These are phyloP conservation scores for Phytopythium litorale DNA, from an alignment of 352 stramenopile species.

Conservation along the genomic window DNA sequence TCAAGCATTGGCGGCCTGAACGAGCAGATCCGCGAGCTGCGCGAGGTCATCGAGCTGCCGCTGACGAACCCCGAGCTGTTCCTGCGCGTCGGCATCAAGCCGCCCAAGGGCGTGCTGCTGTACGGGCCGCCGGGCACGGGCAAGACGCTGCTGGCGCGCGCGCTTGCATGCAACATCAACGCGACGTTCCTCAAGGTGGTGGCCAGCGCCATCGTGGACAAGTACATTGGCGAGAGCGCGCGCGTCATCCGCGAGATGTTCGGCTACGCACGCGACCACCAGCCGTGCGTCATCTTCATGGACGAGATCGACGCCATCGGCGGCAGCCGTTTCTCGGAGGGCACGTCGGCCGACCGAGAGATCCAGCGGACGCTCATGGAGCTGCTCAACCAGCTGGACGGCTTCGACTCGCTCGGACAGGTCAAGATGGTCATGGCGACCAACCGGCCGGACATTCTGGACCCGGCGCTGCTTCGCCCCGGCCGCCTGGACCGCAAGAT, in stretches of 20 bases:
- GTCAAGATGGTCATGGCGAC: constrained; percentile 99
- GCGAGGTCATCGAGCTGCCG: constrained; percentile 97
- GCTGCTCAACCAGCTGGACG: constrained; percentile 99
- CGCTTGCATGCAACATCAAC: constrained; percentile 98
- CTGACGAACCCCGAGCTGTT: constrained; percentile 99
- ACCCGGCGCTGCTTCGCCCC: constrained; percentile 97
- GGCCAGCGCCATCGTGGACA: constrained; percentile 99
- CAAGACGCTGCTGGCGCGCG: constrained; percentile 98
- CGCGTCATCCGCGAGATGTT: constrained; percentile 99
- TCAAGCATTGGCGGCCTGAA: constrained; percentile 97
- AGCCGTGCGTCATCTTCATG: constrained; percentile 99
- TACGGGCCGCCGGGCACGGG: constrained; percentile 98
- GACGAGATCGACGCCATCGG: constrained; percentile 99
- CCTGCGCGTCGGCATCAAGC: constrained; percentile 97
- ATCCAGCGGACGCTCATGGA: constrained; percentile 99
- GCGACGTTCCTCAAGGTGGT: constrained; percentile 99
- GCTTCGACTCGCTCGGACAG: constrained; percentile 97
- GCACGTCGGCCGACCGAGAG: constrained; percentile 95
- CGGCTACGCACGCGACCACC: constrained; percentile 94
- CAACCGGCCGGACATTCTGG: constrained; percentile 99
- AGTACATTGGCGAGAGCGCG: constrained; percentile 99
- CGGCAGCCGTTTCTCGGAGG: constrained; percentile 96
- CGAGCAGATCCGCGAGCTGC: constrained; percentile 98
- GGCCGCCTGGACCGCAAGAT: constrained; percentile 99
- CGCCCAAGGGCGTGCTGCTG: constrained; percentile 96